Evolutionary conservation across 108 stramenopile species (phyloP).

Genomic region (Poteriospumella lacustris): DNA sequence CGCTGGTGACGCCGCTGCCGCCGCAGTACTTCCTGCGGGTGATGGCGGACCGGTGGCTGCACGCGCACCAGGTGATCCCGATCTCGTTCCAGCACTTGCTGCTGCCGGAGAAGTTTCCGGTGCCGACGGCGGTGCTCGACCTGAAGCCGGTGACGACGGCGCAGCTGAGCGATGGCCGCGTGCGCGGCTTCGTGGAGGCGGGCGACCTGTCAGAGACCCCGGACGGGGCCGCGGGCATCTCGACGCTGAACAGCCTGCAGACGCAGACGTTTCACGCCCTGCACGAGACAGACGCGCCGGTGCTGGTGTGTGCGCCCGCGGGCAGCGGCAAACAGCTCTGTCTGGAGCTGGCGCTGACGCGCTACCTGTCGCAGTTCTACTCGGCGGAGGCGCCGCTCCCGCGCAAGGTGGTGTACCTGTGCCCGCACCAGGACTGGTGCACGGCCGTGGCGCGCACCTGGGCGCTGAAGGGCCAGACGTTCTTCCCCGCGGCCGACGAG

Average conservation of each 20-base stretch:
- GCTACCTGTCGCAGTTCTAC: too few relatives aligned
- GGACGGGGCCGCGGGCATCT: slow-evolving; percentile 46
- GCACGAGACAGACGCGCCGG: slow-evolving; percentile 79
- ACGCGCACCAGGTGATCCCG: slow-evolving; percentile 78
- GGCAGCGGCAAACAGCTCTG: slow-evolving; percentile 84
- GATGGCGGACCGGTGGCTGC: slow-evolving; percentile 92
- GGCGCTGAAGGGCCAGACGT: too few relatives aligned
- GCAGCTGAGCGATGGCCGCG: slow-evolving; percentile 68
- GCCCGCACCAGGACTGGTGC: too few relatives aligned
- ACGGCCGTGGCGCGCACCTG: too few relatives aligned
- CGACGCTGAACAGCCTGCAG: slow-evolving; percentile 93
- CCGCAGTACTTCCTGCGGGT: slow-evolving; percentile 92
- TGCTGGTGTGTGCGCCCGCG: slow-evolving; percentile 86
- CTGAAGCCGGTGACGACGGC: slow-evolving; percentile 82
- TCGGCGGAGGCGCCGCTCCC: too few relatives aligned
- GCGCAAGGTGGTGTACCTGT: too few relatives aligned
- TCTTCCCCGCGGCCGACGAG: too few relatives aligned
- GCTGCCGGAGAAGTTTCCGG: slow-evolving; percentile 87
- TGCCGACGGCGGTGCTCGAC: slow-evolving; percentile 91
- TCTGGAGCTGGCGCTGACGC: slow-evolving; percentile 88
- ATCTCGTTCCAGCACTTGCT: slow-evolving; percentile 91
- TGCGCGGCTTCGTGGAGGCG: slow-evolving; percentile 53
- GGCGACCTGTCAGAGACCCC: not conserved
- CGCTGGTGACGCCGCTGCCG: slow-evolving; percentile 86
- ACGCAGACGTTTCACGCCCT: slow-evolving; percentile 91